Evolutionary conservation across 176 grass and related monocot genomes (phyloP), one percentile per base, ranked within the genome.

Genomic region (Carex pumila): DNA sequence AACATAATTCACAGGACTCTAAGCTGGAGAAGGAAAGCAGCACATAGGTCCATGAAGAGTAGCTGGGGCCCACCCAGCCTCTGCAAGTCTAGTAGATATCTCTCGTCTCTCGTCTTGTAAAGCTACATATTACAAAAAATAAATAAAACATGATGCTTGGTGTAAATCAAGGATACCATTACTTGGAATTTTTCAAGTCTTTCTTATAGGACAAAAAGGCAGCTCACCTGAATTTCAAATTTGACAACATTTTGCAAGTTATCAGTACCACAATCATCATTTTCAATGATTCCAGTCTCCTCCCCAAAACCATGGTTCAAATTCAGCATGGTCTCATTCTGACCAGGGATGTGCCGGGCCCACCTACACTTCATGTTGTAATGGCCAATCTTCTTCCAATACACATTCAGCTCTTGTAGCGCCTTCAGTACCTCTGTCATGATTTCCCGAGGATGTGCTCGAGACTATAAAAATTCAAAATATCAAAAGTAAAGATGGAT

Each of bases 311-410:
- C 85, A 77, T 93, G 89, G 52, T 88, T 90, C 45, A 52, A 84
- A 84, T 86, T 85, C 18, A 81, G 88, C 90, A 94, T 89, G 76
- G 79, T 91, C 50, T 91, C 90, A 19, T 70, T 61, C 65, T 91
- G 85, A 39, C 64, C 41, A 65, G 90, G 52, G 82, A 90, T 87
- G 32, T 88, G 83, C 76, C 89, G 89, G 79, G 57, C 68, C 91
- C 90, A 97, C 82, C 90, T 88, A 55, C 94, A 97, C 85, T 92
- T 97, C 88, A 97, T 94, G 80, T 97, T 97, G 69, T 97, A 97
- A 22, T 94, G 90, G 6, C 94, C 94, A 60, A 94, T 92, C 71
- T 90, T 97, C 84, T 97, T 97, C 94, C 94, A 97, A 54, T 81
- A 94, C 6, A 97, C 92, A 83, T 90, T 92, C 19, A 97, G 65